Evolutionary conservation across 1,284 basidiomycete species (phyloP).

Genomic region (Stereum hirsutum): DNA sequence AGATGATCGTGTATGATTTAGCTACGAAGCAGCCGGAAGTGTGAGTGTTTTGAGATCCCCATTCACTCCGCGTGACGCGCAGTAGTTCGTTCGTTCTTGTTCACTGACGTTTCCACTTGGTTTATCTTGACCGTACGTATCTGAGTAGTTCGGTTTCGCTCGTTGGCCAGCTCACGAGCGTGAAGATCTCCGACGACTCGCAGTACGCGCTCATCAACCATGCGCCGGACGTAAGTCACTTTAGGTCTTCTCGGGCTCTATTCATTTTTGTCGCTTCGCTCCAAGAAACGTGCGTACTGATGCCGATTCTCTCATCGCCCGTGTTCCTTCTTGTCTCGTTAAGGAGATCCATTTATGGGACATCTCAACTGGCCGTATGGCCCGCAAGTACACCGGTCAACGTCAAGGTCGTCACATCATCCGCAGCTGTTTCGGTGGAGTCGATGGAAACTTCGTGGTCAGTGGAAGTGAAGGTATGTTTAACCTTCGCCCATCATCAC

Average conservation of each 20-base stretch:
- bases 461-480: constrained; percentile 89
- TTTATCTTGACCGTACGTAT: not conserved
- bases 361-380: constrained; percentile 57
- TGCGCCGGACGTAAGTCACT: constrained; percentile 66
- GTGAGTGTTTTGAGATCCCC: constrained; percentile 33
- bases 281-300: too few species aligned
- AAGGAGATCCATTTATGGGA: constrained; percentile 90
- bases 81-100: constrained; percentile 4
- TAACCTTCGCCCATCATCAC: not conserved
- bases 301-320: constrained; percentile 2
- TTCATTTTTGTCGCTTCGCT: not conserved
- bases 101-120: not conserved
- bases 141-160: constrained; percentile 49
- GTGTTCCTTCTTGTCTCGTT: constrained; percentile 11
- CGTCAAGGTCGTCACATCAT: constrained; percentile 79
- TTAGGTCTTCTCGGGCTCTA: too few species aligned
- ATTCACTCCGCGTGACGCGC: not conserved
- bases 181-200: constrained; percentile 84
- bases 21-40: constrained; percentile 50
- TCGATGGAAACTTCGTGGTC: constrained; percentile 82
- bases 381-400: constrained; percentile 78
- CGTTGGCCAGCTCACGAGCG: constrained; percentile 78
- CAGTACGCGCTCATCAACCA: constrained; percentile 84
- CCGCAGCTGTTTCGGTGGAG: constrained; percentile 90
- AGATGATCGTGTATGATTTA: constrained; percentile 72